A percentile compares a stretch with the other conserved stretches of the same genome.
Conservation (phyloP, 2,329 filamentous ascomycete genomes). For the Fusarium sterilihyphosum region DNA sequence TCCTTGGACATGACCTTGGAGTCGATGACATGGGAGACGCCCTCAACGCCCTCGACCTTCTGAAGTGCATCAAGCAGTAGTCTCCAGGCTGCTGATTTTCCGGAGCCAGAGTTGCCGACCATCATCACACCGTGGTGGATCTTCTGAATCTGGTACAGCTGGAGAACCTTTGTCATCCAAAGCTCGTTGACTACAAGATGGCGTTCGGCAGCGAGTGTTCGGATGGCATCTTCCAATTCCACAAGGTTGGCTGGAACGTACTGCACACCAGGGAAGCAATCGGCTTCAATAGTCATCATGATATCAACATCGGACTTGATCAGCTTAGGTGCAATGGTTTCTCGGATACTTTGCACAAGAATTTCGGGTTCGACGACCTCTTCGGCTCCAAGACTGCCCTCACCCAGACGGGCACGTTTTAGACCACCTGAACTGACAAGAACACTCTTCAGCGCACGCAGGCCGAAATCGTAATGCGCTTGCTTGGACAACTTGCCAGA, state of each 20-base stretch:
- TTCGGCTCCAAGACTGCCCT: constrained; percentile 69
- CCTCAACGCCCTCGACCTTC: constrained; percentile 89
- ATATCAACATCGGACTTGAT: constrained; percentile 91
- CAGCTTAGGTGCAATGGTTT: constrained; percentile 97
- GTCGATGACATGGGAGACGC: constrained; percentile 96
- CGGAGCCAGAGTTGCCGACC: constrained; percentile 97
- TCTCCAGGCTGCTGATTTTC: constrained; percentile 96
- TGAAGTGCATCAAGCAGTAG: constrained; percentile 91
- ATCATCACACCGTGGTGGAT: constrained; percentile 99
- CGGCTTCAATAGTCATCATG: constrained; percentile 83
- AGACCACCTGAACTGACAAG: constrained; percentile 96
- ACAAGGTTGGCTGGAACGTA: constrained; percentile 91
- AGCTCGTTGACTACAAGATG: constrained; percentile 90
- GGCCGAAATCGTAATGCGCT: constrained; percentile 98
- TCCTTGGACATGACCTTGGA: constrained; percentile 99
- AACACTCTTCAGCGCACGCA: constrained; percentile 98
- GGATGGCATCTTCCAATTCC: constrained; percentile 82
- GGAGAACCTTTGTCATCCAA: constrained; percentile 97
- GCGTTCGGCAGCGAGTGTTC: constrained; percentile 82
- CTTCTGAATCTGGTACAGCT: constrained; percentile 97
- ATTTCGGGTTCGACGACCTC: constrained; percentile 93
- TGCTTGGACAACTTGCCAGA: constrained; percentile 86
- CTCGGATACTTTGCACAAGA: constrained; percentile 96
- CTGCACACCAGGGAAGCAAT: constrained; percentile 90
- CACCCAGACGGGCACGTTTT: constrained; percentile 81